Percentiles rank a stretch among this genome's conserved stretches.
These are phyloP conservation scores for Moesziomyces sp. DNA, from an alignment of 1,284 basidiomycete genomes.

Conservation along the genomic window DNA sequence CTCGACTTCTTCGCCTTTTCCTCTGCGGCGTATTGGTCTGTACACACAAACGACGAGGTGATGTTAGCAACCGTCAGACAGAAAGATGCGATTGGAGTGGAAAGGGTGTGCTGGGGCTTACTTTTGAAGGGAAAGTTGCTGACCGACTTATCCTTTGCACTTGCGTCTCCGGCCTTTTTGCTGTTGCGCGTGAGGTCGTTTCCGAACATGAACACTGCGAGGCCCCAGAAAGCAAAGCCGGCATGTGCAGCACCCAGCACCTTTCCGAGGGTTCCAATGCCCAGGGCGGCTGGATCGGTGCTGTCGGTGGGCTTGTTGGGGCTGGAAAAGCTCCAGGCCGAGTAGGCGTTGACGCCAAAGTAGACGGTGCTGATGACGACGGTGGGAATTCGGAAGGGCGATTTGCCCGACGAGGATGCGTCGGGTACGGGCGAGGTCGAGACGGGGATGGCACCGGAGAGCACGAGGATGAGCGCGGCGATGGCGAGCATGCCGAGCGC, in stretches of 20 bases:
- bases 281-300: constrained; percentile 19
- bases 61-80: background rate
- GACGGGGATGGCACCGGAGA: constrained; percentile 44
- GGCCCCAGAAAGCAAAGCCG: constrained; percentile 40
- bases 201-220: constrained; percentile 48
- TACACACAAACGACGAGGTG: too few relatives aligned
- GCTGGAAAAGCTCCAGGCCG: constrained; percentile 27
- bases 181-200: constrained; percentile 42
- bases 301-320: constrained; percentile 2
- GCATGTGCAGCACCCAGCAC: constrained; percentile 32
- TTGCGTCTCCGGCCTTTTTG: constrained; percentile 38
- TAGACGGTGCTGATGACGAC: constrained; percentile 40
- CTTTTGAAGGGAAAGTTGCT: constrained; percentile 47
- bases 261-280: constrained; percentile 43
- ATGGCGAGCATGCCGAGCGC: constrained; percentile 42
- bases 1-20: constrained; percentile 43
- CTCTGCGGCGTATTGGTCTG: constrained; percentile 36
- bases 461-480: constrained; percentile 31
- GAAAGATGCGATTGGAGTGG: background rate
- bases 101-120: background rate
- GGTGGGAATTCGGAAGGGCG: constrained; percentile 38
- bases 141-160: constrained; percentile 67
- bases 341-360: constrained; percentile 38
- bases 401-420: constrained; percentile 24
- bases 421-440: constrained; percentile 42